Base-by-base conservation (phyloP, 2,329 filamentous ascomycete species). In the Talaromyces sp. region DNA sequence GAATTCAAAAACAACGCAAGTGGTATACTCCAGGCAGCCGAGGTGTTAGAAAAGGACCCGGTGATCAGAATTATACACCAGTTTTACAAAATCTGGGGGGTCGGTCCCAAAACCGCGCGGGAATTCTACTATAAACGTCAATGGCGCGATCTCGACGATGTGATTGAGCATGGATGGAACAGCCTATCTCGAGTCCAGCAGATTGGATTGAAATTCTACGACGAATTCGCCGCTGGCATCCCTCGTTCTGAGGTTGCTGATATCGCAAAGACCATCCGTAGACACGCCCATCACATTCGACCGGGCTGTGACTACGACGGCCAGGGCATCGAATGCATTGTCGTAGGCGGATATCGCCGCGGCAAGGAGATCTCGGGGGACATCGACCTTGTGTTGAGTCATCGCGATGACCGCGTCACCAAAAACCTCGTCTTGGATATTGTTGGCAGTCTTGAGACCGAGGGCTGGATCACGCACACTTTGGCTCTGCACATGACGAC, bases 41-140 rank as follows among this genome's bases (percentile, higher is more conserved):
- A 83, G 8, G 84, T 86, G 4, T 83, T 90, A 1, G 83, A 88
- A 57, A 75, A 78, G 0, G 87, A 96, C 66, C 79, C 85, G 13
- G 84, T 82, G 61, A 80, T 95, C 62, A 80, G 81, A 22, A 81
- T 87, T 0, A 76, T 97, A 3, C 81, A 85, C 52, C 73, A 82
- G 0, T 97, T 98, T 74, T 90, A 90, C 76, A 81, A 89, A 4
- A 96, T 97, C 61, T 96, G 92, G 90, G 93, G 93, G n/a, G 92
- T 97, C 0, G 93, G 90, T 0, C 88, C 89, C 2, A 86, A 85
- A 13, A 95, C 89, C 0, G 93, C 93, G 0, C 82, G 88, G 17
- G 85, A 93, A 1, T 96, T 96, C 68, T 95, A 93, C 73, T 85
- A 83, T 67, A 83, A 85, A 17, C 86, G 85, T 64, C 80, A 91